Percentiles rank a stretch among this genome's conserved stretches.
Evolutionary conservation across 2,329 filamentous ascomycete genomes (phyloP).

Genomic region (Ophiocordyceps polyrhachis-furcata): DNA sequence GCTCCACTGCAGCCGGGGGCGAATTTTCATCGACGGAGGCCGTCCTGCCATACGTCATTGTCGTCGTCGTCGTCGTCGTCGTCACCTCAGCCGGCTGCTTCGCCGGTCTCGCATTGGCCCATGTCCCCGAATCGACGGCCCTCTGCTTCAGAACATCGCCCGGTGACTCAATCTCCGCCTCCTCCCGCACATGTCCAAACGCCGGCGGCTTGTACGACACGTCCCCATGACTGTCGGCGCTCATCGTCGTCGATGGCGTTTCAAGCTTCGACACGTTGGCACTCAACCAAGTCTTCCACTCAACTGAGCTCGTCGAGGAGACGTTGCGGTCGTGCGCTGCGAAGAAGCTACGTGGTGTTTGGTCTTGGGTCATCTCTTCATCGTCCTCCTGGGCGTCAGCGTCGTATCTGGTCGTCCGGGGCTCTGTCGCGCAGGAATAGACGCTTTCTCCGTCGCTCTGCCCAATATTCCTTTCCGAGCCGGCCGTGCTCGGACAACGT

Average conservation of each 20-base stretch:
- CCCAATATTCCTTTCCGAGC: conserved; percentile 19
- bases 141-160: conserved; percentile 1
- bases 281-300: conserved; percentile 37
- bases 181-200: conserved; percentile 27
- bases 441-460: conserved; percentile 27
- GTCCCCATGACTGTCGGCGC: conserved; percentile 1
- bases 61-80: background rate
- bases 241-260: conserved; percentile 4
- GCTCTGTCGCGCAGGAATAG: conserved; percentile 20
- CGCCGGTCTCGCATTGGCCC: background rate
- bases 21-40: conserved; percentile 3
- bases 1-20: background rate
- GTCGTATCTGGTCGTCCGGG: background rate
- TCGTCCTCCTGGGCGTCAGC: background rate
- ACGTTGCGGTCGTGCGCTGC: conserved; percentile 14
- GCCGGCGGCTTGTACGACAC: conserved; percentile 1
- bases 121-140: background rate
- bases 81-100: background rate
- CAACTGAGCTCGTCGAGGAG: conserved; percentile 27
- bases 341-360: conserved; percentile 1
- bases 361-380: background rate
- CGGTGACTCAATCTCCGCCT: conserved; percentile 26
- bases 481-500: conserved; percentile 19
- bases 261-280: conserved; percentile 31
- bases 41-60: background rate